These are phyloP conservation scores for Fomitopsis pinicola DNA, from an alignment of 1,284 basidiomycete species.

Conservation along the genomic window DNA sequence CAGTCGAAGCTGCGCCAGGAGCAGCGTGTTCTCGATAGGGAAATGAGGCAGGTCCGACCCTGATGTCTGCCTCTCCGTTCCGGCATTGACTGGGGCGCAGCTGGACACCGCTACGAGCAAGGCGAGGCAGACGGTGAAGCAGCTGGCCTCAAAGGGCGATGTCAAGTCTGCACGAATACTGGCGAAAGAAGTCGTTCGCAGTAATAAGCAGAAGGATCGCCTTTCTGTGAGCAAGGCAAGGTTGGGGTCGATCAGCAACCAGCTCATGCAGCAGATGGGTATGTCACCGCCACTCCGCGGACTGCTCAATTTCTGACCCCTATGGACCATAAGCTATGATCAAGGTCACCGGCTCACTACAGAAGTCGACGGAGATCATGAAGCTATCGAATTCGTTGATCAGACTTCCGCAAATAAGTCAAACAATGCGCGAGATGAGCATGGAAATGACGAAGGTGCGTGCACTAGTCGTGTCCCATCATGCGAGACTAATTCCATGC, in stretches of 20 bases:
- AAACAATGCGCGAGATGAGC: conserved; percentile 95
- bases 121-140: conserved; percentile 82
- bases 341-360: conserved; percentile 95
- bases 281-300: conserved; percentile 15
- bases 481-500: not conserved
- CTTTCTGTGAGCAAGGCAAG: conserved; percentile 91
- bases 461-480: not conserved
- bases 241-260: conserved; percentile 87
- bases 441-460: conserved; percentile 98
- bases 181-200: conserved; percentile 92
- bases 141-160: conserved; percentile 89
- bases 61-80: conserved; percentile 14
- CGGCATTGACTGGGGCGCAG: conserved; percentile 37
- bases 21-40: conserved; percentile 80
- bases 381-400: conserved; percentile 92
- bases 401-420: conserved; percentile 89
- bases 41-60: conserved; percentile 84
- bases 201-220: conserved; percentile 91
- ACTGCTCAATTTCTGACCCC: not conserved
- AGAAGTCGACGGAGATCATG: conserved; percentile 99
- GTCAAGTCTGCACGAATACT: conserved; percentile 90
- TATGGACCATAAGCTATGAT: conserved; percentile 71
- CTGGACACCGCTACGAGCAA: conserved; percentile 83
- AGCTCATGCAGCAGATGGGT: conserved; percentile 94
- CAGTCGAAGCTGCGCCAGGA: conserved; percentile 80